A percentile compares a stretch with the other conserved stretches of the same genome.
These are phyloP conservation scores for Cytospora mali DNA, from an alignment of 2,329 filamentous ascomycete genomes.

Conservation along the genomic window DNA sequence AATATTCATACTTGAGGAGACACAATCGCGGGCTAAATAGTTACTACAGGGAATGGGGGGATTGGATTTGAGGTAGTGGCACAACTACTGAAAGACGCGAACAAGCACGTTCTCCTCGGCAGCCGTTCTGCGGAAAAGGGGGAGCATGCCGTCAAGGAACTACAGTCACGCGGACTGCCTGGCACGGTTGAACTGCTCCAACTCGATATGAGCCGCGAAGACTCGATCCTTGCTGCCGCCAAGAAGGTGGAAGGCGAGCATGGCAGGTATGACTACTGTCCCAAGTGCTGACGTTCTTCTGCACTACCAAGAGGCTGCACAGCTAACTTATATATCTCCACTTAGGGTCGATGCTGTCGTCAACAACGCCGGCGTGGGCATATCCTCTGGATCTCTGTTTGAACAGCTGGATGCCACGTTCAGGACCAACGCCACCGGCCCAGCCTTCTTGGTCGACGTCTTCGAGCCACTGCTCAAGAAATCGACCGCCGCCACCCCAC, in stretches of 20 bases:
- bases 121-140: constrained; percentile 14
- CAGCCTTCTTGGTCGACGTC: constrained; percentile 9
- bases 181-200: background rate
- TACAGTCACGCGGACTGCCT: constrained; percentile 6
- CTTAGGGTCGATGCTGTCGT: constrained; percentile 14
- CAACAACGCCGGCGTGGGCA: constrained; percentile 7
- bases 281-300: background rate
- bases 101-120: constrained; percentile 1
- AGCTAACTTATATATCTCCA: background rate
- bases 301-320: no score
- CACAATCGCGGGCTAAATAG: background rate
- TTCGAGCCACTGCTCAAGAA: constrained; percentile 9
- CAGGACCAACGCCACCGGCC: constrained; percentile 2
- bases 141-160: background rate
- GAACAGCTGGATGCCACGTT: background rate
- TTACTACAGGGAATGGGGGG: constrained; percentile 1
- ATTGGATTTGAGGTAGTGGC: constrained; percentile 13
- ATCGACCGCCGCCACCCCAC: background rate
- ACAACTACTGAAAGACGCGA: constrained; percentile 2
- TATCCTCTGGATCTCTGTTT: background rate
- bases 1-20: background rate
- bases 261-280: background rate
- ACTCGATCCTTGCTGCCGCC: background rate
- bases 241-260: constrained; percentile 3
- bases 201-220: constrained; percentile 1